These are phyloP conservation scores for Trypanosoma rangeli DNA, from an alignment of 208 protist species.

Conservation along the genomic window DNA sequence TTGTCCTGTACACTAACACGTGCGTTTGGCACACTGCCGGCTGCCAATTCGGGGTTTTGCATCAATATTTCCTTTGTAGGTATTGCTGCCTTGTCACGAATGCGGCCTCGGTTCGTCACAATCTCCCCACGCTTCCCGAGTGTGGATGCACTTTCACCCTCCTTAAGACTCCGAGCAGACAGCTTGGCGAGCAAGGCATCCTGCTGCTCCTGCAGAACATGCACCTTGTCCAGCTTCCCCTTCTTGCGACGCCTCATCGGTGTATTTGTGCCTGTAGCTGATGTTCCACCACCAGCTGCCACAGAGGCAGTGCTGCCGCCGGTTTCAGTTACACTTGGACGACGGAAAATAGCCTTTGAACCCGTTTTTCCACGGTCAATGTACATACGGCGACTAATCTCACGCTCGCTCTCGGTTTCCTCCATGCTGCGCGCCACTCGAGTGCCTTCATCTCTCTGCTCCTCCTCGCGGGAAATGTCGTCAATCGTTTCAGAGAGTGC, in stretches of 20 bases:
- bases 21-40: slow-evolving; percentile 35
- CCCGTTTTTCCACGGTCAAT: slow-evolving; percentile 88
- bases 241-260: slow-evolving; percentile 56
- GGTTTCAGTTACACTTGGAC: slow-evolving; percentile 42
- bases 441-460: slow-evolving; percentile 39
- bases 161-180: slow-evolving; percentile 34
- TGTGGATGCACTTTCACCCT: slow-evolving; percentile 22
- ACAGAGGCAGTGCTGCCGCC: slow-evolving; percentile 19
- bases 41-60: slow-evolving; percentile 49
- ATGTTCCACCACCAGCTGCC: not conserved
- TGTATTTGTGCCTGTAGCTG: slow-evolving; percentile 21
- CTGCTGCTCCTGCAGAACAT: slow-evolving; percentile 77
- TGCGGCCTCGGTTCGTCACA: slow-evolving; percentile 29
- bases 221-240: slow-evolving; percentile 57
- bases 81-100: slow-evolving; percentile 56
- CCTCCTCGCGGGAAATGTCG: slow-evolving; percentile 78
- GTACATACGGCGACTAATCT: slow-evolving; percentile 77
- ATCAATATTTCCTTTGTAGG: slow-evolving; percentile 65
- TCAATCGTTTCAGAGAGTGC: slow-evolving; percentile 69
- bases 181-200: slow-evolving; percentile 54
- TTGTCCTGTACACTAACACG: slow-evolving; percentile 44
- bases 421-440: slow-evolving; percentile 87
- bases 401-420: slow-evolving; percentile 80
- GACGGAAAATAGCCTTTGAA: slow-evolving; percentile 75
- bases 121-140: slow-evolving; percentile 62